These are phyloP conservation scores for Saccharomyces pastorianus DNA, from an alignment of 1,139 yeast genomes.

Conservation along the genomic window DNA sequence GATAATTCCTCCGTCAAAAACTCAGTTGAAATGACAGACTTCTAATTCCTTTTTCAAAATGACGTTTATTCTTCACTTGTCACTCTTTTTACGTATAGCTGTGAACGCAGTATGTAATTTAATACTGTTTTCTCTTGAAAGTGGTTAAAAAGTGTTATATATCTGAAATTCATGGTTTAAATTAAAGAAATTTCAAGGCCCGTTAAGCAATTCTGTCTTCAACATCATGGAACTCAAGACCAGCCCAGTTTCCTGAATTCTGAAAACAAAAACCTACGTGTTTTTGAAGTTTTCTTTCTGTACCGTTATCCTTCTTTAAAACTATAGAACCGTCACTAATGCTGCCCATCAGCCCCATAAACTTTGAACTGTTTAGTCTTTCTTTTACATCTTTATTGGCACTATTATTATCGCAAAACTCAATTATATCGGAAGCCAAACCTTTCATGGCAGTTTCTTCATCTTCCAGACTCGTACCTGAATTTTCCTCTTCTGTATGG, in stretches of 20 bases:
- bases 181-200: background rate
- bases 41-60: background rate
- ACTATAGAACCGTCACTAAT: conserved; percentile 1
- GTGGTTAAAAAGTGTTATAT: background rate
- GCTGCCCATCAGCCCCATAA: conserved; percentile 1
- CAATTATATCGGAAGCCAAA: conserved; percentile 21
- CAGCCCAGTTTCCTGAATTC: background rate
- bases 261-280: conserved; percentile 4
- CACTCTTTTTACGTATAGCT: background rate
- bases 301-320: background rate
- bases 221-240: background rate
- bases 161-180: background rate
- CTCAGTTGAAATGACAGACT: conserved; percentile 13
- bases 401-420: conserved; percentile 8
- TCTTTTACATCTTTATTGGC: background rate
- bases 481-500: background rate
- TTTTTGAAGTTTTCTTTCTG: background rate
- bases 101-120: conserved; percentile 5
- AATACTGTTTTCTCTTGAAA: background rate
- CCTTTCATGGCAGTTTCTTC: background rate
- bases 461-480: background rate
- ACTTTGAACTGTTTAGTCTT: conserved; percentile 2
- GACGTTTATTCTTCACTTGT: background rate
- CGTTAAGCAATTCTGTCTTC: background rate
- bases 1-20: background rate